These are phyloP conservation scores for Mycena vulgaris DNA, from an alignment of 768 basidiomycete genomes.

Conservation along the genomic window DNA sequence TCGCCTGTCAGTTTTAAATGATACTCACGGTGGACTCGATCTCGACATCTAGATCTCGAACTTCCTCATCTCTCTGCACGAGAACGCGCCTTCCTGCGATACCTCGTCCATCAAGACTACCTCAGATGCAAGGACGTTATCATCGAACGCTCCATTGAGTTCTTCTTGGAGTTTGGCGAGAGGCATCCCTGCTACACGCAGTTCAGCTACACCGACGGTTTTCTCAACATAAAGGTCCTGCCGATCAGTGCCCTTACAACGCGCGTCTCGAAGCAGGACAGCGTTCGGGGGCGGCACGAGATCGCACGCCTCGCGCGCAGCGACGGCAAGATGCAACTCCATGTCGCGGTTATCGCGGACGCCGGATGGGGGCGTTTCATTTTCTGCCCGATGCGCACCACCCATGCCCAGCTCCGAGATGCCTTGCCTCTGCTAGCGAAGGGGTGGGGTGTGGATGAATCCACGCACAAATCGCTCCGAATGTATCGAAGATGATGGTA, in stretches of 20 bases:
- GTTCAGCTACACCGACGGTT: background rate
- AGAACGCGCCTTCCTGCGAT: background rate
- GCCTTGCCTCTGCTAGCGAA: too few relatives aligned
- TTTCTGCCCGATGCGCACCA: background rate
- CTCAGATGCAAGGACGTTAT: background rate
- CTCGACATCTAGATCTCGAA: background rate
- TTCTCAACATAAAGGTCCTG: background rate
- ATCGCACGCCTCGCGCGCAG: constrained; percentile 9
- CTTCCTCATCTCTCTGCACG: background rate
- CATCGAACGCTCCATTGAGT: background rate
- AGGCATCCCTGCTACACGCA: background rate
- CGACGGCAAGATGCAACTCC: background rate
- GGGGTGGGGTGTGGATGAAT: too few relatives aligned
- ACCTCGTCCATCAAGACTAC: background rate
- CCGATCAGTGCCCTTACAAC: background rate
- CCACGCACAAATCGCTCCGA: too few relatives aligned
- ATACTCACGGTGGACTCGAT: background rate
- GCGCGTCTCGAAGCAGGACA: background rate
- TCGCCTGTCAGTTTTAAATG: background rate
- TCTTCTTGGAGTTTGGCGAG: background rate
- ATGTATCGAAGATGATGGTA: too few relatives aligned
- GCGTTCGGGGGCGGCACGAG: background rate
- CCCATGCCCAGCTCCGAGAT: background rate
- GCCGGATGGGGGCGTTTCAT: background rate
- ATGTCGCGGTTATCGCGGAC: constrained; percentile 4